Percentiles rank a stretch among this genome's conserved stretches.
Conservation (phyloP, 306 rosid species). For the Cucurbita ficifolia region DNA sequence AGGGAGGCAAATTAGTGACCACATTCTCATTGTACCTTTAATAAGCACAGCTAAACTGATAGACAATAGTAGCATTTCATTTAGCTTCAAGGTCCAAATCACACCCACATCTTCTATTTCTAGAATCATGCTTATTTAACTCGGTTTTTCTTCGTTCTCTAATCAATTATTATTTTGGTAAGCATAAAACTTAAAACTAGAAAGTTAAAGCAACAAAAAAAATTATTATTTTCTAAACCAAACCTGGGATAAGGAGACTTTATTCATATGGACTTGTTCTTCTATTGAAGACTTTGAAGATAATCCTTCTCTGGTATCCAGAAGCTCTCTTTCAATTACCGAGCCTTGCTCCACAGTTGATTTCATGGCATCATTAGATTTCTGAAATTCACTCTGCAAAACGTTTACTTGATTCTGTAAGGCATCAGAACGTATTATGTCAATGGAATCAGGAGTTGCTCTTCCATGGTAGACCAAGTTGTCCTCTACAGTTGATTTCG, state of each 20-base stretch:
- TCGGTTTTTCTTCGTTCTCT: not conserved
- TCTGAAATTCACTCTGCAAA: slow-evolving; percentile 1
- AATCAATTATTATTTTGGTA: not conserved
- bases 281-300: not conserved
- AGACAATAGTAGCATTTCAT: not conserved
- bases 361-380: slow-evolving; percentile 1
- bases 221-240: not conserved
- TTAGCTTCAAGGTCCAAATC: not conserved
- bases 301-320: not conserved
- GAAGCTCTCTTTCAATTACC: slow-evolving; percentile 14
- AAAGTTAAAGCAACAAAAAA: not conserved
- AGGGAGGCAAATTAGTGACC: not conserved
- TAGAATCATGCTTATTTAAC: not conserved
- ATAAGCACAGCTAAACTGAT: not conserved
- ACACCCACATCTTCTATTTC: not conserved
- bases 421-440: not conserved
- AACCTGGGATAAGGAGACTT: not conserved
- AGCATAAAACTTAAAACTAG: not conserved
- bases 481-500: slow-evolving; percentile 7
- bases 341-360: slow-evolving; percentile 17
- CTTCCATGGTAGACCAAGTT: slow-evolving; percentile 19
- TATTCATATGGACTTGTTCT: not conserved
- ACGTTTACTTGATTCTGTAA: not conserved
- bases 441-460: not conserved
- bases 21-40: not conserved